A percentile compares a stretch with the other conserved stretches of the same genome.
Evolutionary conservation across 768 basidiomycete species (phyloP).

Genomic region (Suillus subaureus): DNA sequence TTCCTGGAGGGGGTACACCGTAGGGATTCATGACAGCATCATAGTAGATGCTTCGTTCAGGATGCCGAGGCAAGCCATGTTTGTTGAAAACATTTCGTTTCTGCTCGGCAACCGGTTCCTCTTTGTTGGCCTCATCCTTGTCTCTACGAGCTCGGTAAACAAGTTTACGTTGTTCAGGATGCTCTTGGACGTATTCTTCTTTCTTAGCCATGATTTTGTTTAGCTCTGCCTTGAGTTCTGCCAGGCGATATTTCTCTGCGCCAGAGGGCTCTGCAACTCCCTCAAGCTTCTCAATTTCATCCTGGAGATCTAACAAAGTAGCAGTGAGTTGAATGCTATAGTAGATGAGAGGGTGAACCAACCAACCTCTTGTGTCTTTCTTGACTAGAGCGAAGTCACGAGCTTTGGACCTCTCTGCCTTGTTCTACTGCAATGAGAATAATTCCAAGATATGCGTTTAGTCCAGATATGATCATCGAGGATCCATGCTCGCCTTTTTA

Average conservation of each 20-base stretch:
- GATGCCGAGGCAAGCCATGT: slow-evolving; percentile 84
- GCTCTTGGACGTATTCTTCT: slow-evolving; percentile 88
- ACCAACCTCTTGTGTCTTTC: slow-evolving; percentile 84
- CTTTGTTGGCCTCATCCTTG: slow-evolving; percentile 42
- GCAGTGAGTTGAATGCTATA: slow-evolving; percentile 8
- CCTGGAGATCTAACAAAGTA: slow-evolving; percentile 66
- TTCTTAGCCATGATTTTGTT: slow-evolving; percentile 84
- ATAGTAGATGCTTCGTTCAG: slow-evolving; percentile 92
- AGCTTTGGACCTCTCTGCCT: slow-evolving; percentile 75
- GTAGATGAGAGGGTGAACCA: slow-evolving; percentile 16
- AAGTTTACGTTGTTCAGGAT: slow-evolving; percentile 88
- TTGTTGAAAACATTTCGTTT: slow-evolving; percentile 78
- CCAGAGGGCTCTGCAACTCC: slow-evolving; percentile 42
- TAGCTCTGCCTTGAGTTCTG: slow-evolving; percentile 75
- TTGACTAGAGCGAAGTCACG: slow-evolving; percentile 92
- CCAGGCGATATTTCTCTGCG: slow-evolving; percentile 66
- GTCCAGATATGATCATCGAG: slow-evolving; percentile 16
- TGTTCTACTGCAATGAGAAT: slow-evolving; percentile 74
- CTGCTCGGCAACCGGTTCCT: slow-evolving; percentile 39
- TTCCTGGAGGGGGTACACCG: slow-evolving; percentile 92
- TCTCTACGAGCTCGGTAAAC: slow-evolving; percentile 68
- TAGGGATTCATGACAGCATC: slow-evolving; percentile 92
- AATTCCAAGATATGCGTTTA: slow-evolving; percentile 10
- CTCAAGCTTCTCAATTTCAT: slow-evolving; percentile 74
- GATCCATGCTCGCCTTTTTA: slow-evolving; percentile 71